These are phyloP conservation scores for Ascomycota sp. DNA, from an alignment of 2,329 filamentous ascomycete genomes.

Conservation along the genomic window DNA sequence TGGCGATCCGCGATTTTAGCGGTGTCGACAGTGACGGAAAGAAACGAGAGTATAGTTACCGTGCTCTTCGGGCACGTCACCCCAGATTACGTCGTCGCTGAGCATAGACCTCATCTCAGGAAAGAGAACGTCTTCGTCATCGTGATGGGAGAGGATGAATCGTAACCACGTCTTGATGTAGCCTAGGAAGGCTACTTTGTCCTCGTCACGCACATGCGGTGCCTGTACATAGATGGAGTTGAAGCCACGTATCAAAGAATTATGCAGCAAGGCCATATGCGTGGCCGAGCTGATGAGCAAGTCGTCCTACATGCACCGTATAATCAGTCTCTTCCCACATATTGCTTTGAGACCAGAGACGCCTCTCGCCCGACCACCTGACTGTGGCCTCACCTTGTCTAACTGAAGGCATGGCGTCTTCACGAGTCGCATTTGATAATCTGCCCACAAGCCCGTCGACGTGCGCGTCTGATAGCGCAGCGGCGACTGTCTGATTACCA, in stretches of 20 bases:
- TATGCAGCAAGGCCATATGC: constrained; percentile 42
- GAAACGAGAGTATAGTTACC: constrained; percentile 13
- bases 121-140: constrained; percentile 39
- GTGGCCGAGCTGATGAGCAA: constrained; percentile 37
- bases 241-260: constrained; percentile 40
- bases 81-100: constrained; percentile 27
- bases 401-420: constrained; percentile 31
- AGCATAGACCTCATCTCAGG: constrained; percentile 31
- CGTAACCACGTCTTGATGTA: constrained; percentile 38
- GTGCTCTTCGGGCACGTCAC: constrained; percentile 32
- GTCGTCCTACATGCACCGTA: constrained; percentile 21
- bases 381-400: constrained; percentile 21
- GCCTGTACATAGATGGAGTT: constrained; percentile 44
- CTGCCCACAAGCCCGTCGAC: constrained; percentile 25
- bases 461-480: constrained; percentile 10
- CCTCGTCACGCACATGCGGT: constrained; percentile 25
- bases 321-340: neutral
- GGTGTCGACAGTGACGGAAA: neutral
- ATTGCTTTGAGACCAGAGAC: neutral
- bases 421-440: constrained; percentile 32
- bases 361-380: neutral
- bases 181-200: constrained; percentile 34
- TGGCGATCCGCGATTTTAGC: constrained; percentile 2
- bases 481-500: constrained; percentile 15
- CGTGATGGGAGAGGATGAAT: constrained; percentile 38